phyloP scores from a whole-genome alignment of 345 rosid genomes.

The Camelina laxa region DNA sequence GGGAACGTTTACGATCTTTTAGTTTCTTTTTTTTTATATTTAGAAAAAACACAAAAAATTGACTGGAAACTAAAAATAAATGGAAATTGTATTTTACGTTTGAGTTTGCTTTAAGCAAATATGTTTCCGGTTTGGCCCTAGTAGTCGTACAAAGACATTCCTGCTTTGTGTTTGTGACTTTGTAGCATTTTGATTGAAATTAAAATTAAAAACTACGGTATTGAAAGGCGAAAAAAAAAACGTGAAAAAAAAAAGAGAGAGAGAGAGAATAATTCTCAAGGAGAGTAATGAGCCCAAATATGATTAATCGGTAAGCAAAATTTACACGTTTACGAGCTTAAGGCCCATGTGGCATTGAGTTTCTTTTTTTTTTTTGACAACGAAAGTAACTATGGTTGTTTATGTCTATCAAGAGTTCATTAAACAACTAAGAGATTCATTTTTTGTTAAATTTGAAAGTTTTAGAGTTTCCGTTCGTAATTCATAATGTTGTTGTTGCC shows the following conservation, averaged over 20 bases:
- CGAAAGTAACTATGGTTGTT: background rate
- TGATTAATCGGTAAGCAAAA: background rate
- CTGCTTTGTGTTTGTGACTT: background rate
- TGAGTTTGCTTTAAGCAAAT: conserved; percentile 27
- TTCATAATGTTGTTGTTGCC: too few relatives aligned
- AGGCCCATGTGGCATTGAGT: background rate
- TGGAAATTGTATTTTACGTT: background rate
- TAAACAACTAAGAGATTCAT: background rate
- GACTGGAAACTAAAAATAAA: background rate
- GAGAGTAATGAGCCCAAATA: background rate
- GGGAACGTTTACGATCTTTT: background rate
- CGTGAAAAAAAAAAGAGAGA: background rate
- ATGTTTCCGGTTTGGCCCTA: background rate
- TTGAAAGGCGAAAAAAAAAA: background rate
- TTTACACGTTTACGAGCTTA: background rate
- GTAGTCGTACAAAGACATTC: conserved; percentile 10
- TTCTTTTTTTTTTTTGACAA: background rate
- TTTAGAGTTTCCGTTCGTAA: too few relatives aligned
- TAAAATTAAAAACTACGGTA: too few relatives aligned
- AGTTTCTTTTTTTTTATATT: background rate
- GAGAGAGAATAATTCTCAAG: background rate
- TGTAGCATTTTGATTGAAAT: background rate
- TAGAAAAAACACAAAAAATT: background rate
- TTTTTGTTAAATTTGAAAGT: too few relatives aligned
- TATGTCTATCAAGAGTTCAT: background rate